Conservation (phyloP, 2,329 filamentous ascomycete genomes). For the Fusarium sp. region DNA sequence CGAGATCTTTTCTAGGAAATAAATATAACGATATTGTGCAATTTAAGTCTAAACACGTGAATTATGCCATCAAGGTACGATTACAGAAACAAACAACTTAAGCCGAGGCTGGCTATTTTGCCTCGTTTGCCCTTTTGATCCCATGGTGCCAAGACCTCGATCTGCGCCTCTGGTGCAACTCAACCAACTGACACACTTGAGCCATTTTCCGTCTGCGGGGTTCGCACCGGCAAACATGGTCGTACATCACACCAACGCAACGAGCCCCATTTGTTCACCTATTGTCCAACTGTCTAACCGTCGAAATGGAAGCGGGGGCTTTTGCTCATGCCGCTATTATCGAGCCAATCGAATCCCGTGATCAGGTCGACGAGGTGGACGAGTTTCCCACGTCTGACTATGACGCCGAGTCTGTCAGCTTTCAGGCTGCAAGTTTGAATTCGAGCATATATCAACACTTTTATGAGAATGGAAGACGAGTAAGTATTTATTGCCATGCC, state of each 20-base stretch:
- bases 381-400: slow-evolving; percentile 40
- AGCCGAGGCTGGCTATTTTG: neutral
- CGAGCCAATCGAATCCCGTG: neutral
- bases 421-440: slow-evolving; percentile 36
- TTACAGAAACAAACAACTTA: neutral
- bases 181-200: neutral
- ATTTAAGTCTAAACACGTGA: neutral
- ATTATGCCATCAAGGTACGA: neutral
- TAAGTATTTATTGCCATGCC: neutral
- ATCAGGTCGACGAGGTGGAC: slow-evolving; percentile 24
- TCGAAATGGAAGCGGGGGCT: neutral
- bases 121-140: neutral
- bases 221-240: neutral
- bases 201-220: neutral
- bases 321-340: neutral
- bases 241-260: neutral
- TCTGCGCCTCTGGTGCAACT: neutral
- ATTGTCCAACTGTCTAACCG: neutral
- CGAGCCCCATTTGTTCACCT: neutral
- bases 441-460: slow-evolving; percentile 41
- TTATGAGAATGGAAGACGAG: slow-evolving; percentile 42
- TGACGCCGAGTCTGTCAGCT: slow-evolving; percentile 24
- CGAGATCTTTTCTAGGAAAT: neutral
- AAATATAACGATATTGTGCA: neutral
- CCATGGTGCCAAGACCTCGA: neutral